A percentile compares a stretch with the other conserved stretches of the same genome.
Conservation (phyloP, 345 rosid genomes). For the Eucalyptus tenuipes region DNA sequence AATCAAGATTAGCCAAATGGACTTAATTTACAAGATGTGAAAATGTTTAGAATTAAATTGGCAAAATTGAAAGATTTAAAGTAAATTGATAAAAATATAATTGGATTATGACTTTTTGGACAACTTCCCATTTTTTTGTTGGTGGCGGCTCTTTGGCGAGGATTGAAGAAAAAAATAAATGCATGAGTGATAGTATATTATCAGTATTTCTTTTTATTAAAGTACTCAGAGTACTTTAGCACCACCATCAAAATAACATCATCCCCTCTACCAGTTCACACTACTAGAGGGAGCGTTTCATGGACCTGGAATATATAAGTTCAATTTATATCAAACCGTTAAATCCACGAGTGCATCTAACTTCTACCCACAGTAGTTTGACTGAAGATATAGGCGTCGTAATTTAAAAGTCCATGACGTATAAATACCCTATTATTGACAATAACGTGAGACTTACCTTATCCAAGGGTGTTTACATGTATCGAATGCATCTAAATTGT, state of each 20-base stretch:
- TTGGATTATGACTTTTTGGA: too few species aligned
- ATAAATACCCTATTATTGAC: too few species aligned
- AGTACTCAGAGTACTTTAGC: background rate
- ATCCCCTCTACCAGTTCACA: background rate
- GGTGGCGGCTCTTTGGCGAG: rapidly evolving
- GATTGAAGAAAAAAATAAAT: background rate
- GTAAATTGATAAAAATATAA: rapidly evolving
- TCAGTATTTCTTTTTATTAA: background rate
- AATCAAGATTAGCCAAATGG: rapidly evolving
- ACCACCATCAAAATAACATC: background rate
- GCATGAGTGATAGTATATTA: background rate
- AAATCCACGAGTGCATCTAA: background rate
- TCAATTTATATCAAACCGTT: background rate
- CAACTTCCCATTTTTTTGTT: too few species aligned
- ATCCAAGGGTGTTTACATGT: too few species aligned
- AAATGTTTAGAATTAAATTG: rapidly evolving
- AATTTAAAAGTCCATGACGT: too few species aligned
- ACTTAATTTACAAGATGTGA: rapidly evolving
- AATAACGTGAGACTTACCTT: too few species aligned
- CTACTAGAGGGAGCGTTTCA: background rate
- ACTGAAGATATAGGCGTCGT: too few species aligned
- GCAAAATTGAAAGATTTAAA: too few species aligned
- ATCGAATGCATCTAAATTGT: too few species aligned
- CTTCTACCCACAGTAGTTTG: too few species aligned
- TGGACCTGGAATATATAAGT: background rate